A percentile compares a stretch with the other conserved stretches of the same genome.
phyloP scores from a whole-genome alignment of 2,329 filamentous ascomycete species.

The Sporothrix luriei region DNA sequence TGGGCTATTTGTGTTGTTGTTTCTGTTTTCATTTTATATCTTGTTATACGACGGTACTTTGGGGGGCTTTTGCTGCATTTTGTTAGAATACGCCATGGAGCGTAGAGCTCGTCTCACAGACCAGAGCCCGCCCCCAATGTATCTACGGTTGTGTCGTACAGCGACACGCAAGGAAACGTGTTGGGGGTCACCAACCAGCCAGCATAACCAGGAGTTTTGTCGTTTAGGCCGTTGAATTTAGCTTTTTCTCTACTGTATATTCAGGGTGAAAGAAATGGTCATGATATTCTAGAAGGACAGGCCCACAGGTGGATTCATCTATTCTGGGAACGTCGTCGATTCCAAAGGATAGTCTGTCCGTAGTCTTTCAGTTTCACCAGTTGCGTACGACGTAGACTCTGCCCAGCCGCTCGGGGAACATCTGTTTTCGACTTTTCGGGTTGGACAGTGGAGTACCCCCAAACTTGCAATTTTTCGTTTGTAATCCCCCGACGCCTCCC shows the following conservation, averaged over 20 bases:
- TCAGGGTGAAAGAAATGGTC: background rate
- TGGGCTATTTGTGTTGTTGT: background rate
- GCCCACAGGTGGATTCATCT: too few species aligned
- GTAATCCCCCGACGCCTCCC: background rate
- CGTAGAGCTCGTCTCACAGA: background rate
- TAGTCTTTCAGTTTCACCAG: background rate
- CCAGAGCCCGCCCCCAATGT: background rate
- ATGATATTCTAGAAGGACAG: too few species aligned
- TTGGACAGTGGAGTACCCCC: background rate
- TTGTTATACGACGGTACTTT: background rate
- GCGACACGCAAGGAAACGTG: background rate
- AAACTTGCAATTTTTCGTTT: background rate
- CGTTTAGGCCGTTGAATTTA: background rate
- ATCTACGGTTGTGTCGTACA: background rate
- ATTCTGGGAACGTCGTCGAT: too few species aligned
- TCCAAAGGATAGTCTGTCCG: too few species aligned
- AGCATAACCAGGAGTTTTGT: conserved; percentile 14
- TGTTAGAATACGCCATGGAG: background rate
- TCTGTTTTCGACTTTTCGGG: conserved; percentile 14
- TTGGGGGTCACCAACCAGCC: conserved; percentile 9
- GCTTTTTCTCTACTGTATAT: background rate
- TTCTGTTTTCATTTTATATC: background rate
- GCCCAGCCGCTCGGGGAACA: background rate
- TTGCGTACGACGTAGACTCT: background rate
- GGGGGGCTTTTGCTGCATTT: conserved; percentile 12